Evolutionary conservation across 805 yeast genomes (phyloP).

Genomic region (Wickerhamiella bombiphila): DNA sequence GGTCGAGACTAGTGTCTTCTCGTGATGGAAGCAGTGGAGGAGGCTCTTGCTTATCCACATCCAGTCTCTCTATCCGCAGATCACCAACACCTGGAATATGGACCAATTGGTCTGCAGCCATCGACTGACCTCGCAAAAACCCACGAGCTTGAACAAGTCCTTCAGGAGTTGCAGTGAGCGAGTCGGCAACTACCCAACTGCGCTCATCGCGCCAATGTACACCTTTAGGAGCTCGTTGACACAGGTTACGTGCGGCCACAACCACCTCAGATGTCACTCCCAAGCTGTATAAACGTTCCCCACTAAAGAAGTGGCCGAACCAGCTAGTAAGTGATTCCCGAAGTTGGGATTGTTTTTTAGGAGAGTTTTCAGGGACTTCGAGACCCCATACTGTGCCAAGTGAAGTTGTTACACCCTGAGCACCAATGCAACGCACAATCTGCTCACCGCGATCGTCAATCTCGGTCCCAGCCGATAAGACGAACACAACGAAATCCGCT

Average conservation of each 20-base stretch:
- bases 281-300: slow-evolving; percentile 58
- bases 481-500: slow-evolving; percentile 80
- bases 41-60: slow-evolving; percentile 11
- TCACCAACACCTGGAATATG: slow-evolving; percentile 89
- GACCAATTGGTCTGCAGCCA: slow-evolving; percentile 60
- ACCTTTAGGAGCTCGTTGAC: slow-evolving; percentile 77
- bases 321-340: slow-evolving; percentile 49
- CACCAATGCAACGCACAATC: slow-evolving; percentile 69
- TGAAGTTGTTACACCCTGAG: slow-evolving; percentile 81
- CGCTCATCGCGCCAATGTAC: slow-evolving; percentile 88
- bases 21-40: background rate
- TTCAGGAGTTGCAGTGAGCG: slow-evolving; percentile 30
- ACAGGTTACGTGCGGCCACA: slow-evolving; percentile 56
- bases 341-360: slow-evolving; percentile 60
- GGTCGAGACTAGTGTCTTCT: background rate
- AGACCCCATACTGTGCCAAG: slow-evolving; percentile 69
- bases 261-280: slow-evolving; percentile 55
- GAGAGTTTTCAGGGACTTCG: slow-evolving; percentile 39
- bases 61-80: slow-evolving; percentile 47
- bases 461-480: slow-evolving; percentile 75
- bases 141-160: slow-evolving; percentile 55
- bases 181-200: slow-evolving; percentile 72
- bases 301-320: slow-evolving; percentile 66
- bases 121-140: slow-evolving; percentile 58
- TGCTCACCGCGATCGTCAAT: slow-evolving; percentile 81